Evolutionary conservation across 108 stramenopile species (phyloP), one percentile per base, ranked within the genome.

Genomic region (Mayamaea pseudoterrestris): DNA sequence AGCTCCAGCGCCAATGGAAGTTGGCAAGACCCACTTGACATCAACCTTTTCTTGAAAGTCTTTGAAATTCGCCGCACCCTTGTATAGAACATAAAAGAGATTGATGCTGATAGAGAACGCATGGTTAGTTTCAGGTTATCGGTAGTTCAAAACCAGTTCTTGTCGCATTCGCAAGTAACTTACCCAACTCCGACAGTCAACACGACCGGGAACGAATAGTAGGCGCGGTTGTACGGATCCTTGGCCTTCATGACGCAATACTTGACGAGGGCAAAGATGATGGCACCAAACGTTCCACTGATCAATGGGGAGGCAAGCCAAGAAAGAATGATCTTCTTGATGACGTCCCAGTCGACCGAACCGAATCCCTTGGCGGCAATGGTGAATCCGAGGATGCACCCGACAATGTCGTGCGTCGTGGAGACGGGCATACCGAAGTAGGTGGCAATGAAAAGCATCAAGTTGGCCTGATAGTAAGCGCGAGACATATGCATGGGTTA

Each of bases 331-430:
- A 81, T 66, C 14, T 63, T 58, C 2, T 9, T 27, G 30, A 35
- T 25, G 20, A 54, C 47, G 8, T 51, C 41, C 78, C 74, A 73
- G 18, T 63, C 13, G 23, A 80, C 57, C 8, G 66, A 63, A 0
- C 46, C 46, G 21, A 52, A 58, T n/a, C 70, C 58, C 25, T 51
- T 52, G 35, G 69, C 63, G 17, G 60, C 74, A 18, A 69, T 26
- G 0, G 70, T 47, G 47, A 88, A 67, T 14, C 83, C 86, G 27
- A 88, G 44, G 29, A 84, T 69, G 26, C 32, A 57, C 1, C 79
- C 79, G 30, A 87, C 58, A 0, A 75, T 47, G 32, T 52, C 57
- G 41, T 83, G 81, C 13, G 78, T 80, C 0, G 80, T 83, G 2
- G 76, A 80, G 0, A 86, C 78, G 9, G 81, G 78, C 9, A 83